A percentile compares a stretch with the other conserved stretches of the same genome.
phyloP scores from a whole-genome alignment of 805 yeast genomes.

The Lipomyces mesembrius region DNA sequence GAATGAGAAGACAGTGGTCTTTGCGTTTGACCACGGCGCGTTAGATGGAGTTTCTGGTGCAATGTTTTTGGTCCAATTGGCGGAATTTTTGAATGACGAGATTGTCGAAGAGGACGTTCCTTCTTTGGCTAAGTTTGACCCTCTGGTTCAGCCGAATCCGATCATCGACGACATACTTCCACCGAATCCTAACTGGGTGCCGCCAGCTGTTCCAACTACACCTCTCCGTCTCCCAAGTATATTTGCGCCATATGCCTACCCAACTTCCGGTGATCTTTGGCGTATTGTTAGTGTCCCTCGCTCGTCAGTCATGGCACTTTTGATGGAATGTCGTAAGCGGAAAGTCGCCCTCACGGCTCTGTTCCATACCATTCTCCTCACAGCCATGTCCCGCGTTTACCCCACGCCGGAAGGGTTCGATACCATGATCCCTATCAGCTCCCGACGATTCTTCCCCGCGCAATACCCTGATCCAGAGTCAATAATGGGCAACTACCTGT shows the following conservation, averaged over 20 bases:
- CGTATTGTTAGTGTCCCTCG: not conserved
- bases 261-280: not conserved
- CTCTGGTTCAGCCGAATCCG: not conserved
- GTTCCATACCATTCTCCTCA: slow-evolving; percentile 12
- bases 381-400: slow-evolving; percentile 9
- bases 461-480: slow-evolving; percentile 1
- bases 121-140: not conserved
- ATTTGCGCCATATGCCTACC: slow-evolving; percentile 6
- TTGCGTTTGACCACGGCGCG: slow-evolving; percentile 17
- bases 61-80: slow-evolving; percentile 3
- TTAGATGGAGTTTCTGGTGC: slow-evolving; percentile 22
- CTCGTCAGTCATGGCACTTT: not conserved
- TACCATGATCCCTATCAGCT: slow-evolving; percentile 22
- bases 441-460: slow-evolving; percentile 16
- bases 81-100: slow-evolving; percentile 2
- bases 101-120: not conserved
- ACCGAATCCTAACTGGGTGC: slow-evolving; percentile 2
- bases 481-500: slow-evolving; percentile 16
- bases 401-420: slow-evolving; percentile 18
- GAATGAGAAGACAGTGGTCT: slow-evolving; percentile 5
- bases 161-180: slow-evolving; percentile 6
- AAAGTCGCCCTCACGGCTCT: slow-evolving; percentile 21
- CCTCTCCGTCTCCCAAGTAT: slow-evolving; percentile 2
- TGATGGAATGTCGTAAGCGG: slow-evolving; percentile 16
- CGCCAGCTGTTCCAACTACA: not conserved